Conservation (phyloP, 108 stramenopile species). For the Phaeodactylum tricornutum region DNA sequence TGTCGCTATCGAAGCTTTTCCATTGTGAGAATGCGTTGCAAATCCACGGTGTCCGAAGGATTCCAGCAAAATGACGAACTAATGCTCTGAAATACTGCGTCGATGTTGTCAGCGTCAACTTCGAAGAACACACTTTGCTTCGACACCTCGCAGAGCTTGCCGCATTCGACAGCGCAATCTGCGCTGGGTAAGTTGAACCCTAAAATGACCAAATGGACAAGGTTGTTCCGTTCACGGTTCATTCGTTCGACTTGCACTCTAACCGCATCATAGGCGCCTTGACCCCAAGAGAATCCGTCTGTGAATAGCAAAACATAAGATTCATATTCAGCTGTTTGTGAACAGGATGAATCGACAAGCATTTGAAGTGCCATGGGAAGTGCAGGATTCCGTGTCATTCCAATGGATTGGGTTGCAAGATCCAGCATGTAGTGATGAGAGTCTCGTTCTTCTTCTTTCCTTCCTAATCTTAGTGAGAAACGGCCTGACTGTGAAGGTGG, state of each 20-base stretch:
- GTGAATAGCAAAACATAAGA: neutral
- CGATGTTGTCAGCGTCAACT: conserved; percentile 3
- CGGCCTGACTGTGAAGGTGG: neutral
- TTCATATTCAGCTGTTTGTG: neutral
- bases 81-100: conserved; percentile 6
- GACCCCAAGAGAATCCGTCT: conserved; percentile 1
- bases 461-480: neutral
- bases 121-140: conserved; percentile 16
- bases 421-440: neutral
- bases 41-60: no score
- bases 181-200: no score
- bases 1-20: no score
- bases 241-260: conserved; percentile 6
- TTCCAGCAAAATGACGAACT: neutral
- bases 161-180: conserved; percentile 22
- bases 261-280: conserved; percentile 1
- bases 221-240: conserved; percentile 5
- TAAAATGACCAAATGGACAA: conserved; percentile 15
- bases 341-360: neutral
- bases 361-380: neutral
- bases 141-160: conserved; percentile 10
- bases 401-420: conserved; percentile 1
- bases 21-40: no score
- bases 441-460: conserved; percentile 5
- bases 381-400: neutral